Evolutionary conservation across 1,139 yeast species (phyloP).

Genomic region (Suhomyces ambrosiae): DNA sequence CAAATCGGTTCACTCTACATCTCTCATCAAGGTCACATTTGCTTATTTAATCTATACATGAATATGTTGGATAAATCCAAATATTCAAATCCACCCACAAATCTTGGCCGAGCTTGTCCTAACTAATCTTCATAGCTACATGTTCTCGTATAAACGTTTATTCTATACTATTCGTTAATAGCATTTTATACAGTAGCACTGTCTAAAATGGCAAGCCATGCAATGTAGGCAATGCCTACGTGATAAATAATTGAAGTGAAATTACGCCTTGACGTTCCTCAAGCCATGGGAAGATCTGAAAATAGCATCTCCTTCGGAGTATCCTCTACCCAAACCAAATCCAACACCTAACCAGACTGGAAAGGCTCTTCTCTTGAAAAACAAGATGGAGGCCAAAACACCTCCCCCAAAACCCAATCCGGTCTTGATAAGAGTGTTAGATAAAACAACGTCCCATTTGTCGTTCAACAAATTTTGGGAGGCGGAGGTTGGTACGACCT

Average conservation of each 20-base stretch:
- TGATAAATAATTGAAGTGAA: slow-evolving; percentile 12
- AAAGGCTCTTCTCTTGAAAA: slow-evolving; percentile 92
- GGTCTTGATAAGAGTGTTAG: slow-evolving; percentile 91
- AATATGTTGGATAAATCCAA: too few species aligned
- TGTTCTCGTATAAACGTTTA: too few species aligned
- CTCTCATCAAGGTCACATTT: too few species aligned
- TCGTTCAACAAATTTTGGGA: slow-evolving; percentile 70
- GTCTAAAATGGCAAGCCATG: slow-evolving; percentile 7
- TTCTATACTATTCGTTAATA: slow-evolving; percentile 2
- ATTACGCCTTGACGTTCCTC: slow-evolving; percentile 67
- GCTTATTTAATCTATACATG: too few species aligned
- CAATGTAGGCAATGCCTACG: slow-evolving; percentile 7
- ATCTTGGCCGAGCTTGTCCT: too few species aligned
- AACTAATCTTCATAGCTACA: too few species aligned
- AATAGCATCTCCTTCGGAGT: slow-evolving; percentile 96
- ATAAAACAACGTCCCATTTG: slow-evolving; percentile 96
- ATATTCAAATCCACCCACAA: too few species aligned
- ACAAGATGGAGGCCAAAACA: slow-evolving; percentile 85
- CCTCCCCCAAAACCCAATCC: slow-evolving; percentile 99
- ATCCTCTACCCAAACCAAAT: slow-evolving; percentile 95
- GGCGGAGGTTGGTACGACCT: slow-evolving; percentile 33
- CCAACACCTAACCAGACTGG: slow-evolving; percentile 98
- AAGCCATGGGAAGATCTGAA: slow-evolving; percentile 81
- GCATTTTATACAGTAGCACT: slow-evolving; percentile 1
- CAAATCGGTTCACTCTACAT: too few species aligned